Base-by-base conservation (phyloP, 1,284 basidiomycete species). In the Ganoderma boninense region DNA sequence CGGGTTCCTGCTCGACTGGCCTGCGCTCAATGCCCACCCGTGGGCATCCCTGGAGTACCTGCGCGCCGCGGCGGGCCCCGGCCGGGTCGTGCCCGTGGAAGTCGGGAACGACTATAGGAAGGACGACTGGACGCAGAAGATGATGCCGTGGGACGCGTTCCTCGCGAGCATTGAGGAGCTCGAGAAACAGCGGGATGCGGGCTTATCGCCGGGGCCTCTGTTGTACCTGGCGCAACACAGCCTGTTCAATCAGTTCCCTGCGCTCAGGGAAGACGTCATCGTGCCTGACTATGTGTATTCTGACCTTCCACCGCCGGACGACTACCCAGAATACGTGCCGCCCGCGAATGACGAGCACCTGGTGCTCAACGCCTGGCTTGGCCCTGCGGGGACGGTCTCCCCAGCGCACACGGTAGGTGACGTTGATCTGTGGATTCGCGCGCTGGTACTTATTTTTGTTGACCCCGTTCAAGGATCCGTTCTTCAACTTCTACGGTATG, bases 211-310 rank as follows among this genome's bases (percentile, higher is more conserved):
- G 43, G 74, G 72, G 29, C 79, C 84, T 2, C 77, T 85, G 16
- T 77, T 92, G n/a, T 99, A 99, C 80, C 89, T 99, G 43, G 97
- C 97, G 0, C 97, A 99, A 77, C 92, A 99, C 80, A 88, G 91
- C 73, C 87, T 99, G 8, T 86, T 97, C 73, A 85, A 82, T 38
- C 97, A 99, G 79, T 96, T 99, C 75, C 96, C 96, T 0, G 79
- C 81, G 1, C 85, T 99, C 38, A 84, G 87, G 64, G 81, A 85
- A 13, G 97, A 99, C 77, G 89, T 97, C 63, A 73, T 87, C 14
- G 77, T 95, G 7, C 97, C 97, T 0, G 97, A 98, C 80, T 97
- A 97, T 78, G 92, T 95, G 32, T 98, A 95, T 78, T 86, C 92
- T 6, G 86, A 84, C 4, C 87, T 92, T n/a, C 77, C 84, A 7